Percentiles rank a stretch among this genome's conserved stretches.
Evolutionary conservation across 208 protist genomes (phyloP).

Genomic region (Trypanosoma boissoni): DNA sequence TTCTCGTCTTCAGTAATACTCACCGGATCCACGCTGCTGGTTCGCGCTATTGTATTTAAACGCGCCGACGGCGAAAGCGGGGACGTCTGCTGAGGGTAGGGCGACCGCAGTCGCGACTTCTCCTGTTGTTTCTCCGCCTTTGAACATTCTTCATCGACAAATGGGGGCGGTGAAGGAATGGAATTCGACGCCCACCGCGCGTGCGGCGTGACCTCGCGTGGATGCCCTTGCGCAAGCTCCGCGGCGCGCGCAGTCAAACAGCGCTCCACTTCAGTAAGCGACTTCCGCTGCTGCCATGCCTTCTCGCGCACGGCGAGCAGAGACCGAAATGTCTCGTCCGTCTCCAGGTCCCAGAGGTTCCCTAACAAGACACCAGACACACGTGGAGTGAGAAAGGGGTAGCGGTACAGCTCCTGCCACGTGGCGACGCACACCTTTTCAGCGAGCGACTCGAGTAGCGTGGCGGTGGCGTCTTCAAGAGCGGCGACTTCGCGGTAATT

Average conservation of each 20-base stretch:
- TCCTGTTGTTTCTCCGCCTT: no score
- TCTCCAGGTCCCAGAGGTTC: conserved; percentile 30
- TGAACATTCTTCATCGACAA: no score
- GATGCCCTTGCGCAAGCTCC: conserved; percentile 3
- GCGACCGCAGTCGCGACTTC: no score
- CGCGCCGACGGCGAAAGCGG: no score
- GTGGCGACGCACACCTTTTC: conserved; percentile 28
- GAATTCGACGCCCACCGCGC: not conserved
- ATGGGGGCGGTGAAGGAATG: not conserved
- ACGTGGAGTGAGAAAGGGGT: conserved; percentile 39
- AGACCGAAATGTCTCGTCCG: conserved; percentile 42
- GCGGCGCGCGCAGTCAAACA: conserved; percentile 13
- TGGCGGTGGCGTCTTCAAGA: conserved; percentile 20
- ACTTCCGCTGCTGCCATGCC: not conserved
- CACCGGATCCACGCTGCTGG: no score
- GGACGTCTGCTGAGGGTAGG: no score
- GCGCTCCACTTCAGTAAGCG: conserved; percentile 6
- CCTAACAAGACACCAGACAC: conserved; percentile 38
- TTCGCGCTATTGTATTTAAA: no score
- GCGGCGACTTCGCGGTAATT: conserved; percentile 12
- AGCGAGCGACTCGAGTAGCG: conserved; percentile 16
- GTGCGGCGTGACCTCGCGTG: conserved; percentile 4
- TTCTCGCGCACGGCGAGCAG: conserved; percentile 13
- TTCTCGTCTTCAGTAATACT: no score
- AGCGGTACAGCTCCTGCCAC: conserved; percentile 13